Evolutionary conservation across 331 rosid genomes (phyloP).

Genomic region (Acacia pycnantha): DNA sequence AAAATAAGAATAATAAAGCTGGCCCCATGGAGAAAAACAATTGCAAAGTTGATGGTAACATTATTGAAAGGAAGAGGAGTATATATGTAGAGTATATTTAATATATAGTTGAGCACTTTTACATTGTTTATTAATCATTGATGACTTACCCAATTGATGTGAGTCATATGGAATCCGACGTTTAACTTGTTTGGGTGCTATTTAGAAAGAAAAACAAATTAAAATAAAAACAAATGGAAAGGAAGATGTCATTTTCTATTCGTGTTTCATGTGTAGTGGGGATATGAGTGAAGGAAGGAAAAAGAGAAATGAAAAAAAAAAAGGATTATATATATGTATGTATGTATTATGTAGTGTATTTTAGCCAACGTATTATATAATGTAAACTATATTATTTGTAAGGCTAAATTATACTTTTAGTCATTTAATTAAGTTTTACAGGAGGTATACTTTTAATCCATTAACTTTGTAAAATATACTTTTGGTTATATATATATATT

Average conservation of each 20-base stretch:
- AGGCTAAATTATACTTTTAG: no score
- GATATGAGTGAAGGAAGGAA: background rate
- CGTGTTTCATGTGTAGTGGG: background rate
- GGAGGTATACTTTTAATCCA: fast-evolving
- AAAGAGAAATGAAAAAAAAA: background rate
- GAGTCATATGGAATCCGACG: background rate
- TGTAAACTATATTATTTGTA: no score
- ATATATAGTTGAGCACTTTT: background rate
- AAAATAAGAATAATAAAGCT: no score
- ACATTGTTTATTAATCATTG: background rate
- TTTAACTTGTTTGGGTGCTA: background rate
- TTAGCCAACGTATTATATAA: no score
- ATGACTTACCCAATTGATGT: background rate
- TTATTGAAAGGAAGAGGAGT: background rate
- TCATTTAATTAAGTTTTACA: no score
- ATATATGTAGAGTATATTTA: background rate
- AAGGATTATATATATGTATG: no score
- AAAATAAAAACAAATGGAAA: background rate
- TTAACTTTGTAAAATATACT: no score
- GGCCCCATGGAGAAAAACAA: background rate
- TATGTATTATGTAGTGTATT: no score
- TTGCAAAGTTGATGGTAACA: background rate
- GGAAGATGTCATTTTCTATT: background rate
- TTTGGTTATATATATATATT: no score
- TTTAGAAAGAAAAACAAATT: no score